Evolutionary conservation across 371 early-diverging fungal species (phyloP).

Genomic region (Sporodiniella umbellata): DNA sequence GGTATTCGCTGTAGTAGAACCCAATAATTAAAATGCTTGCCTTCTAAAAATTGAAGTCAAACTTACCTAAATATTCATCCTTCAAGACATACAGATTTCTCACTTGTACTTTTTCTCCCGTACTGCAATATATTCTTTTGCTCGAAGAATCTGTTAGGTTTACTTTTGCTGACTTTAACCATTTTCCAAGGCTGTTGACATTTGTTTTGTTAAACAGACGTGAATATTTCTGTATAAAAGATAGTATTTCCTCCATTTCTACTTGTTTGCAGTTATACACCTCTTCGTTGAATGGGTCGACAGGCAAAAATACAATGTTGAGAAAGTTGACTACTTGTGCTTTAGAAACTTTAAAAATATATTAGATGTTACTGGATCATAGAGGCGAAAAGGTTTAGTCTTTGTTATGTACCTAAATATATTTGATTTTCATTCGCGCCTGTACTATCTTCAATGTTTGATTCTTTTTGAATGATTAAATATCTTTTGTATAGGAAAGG

Average conservation of each 20-base stretch:
- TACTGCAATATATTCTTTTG: conserved; percentile 13
- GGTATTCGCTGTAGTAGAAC: neutral
- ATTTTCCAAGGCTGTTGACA: conserved; percentile 17
- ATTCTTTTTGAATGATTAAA: conserved; percentile 10
- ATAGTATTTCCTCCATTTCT: conserved; percentile 13
- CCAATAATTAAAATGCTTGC: conserved; percentile 15
- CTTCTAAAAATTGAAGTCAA: conserved; percentile 18
- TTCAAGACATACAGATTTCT: conserved; percentile 19
- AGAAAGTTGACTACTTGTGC: conserved; percentile 13
- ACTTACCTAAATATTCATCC: conserved; percentile 19
- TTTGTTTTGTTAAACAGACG: conserved; percentile 8
- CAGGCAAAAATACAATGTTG: conserved; percentile 15
- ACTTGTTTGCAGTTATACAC: conserved; percentile 17
- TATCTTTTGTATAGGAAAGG: conserved; percentile 18
- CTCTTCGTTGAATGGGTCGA: conserved; percentile 17
- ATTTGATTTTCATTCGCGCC: conserved; percentile 14
- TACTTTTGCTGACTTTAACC: conserved; percentile 14
- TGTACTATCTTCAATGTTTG: conserved; percentile 17
- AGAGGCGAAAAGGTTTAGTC: conserved; percentile 10
- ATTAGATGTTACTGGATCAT: conserved; percentile 13
- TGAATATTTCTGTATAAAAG: conserved; percentile 10
- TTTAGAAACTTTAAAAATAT: conserved; percentile 10
- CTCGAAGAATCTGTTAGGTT: conserved; percentile 8
- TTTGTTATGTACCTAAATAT: conserved; percentile 13
- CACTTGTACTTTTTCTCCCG: conserved; percentile 19